Evolutionary conservation across 306 rosid genomes (phyloP).

Genomic region (Prinsepia uniflora): DNA sequence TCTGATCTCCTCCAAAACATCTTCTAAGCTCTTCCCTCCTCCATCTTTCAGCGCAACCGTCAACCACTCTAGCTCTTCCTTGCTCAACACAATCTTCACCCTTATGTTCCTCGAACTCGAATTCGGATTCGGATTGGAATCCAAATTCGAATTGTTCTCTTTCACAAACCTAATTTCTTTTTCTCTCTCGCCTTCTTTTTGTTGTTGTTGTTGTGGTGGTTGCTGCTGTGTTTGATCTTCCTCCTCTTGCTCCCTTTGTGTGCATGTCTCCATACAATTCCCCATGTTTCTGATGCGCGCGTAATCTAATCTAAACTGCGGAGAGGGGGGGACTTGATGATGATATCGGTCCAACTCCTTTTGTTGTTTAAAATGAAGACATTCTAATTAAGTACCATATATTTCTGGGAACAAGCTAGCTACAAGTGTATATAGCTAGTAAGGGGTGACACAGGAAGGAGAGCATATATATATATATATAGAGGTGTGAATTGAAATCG

Average conservation of each 20-base stretch:
- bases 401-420: background rate
- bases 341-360: background rate
- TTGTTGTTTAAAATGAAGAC: background rate
- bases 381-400: background rate
- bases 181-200: constrained; percentile 10
- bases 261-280: constrained; percentile 61
- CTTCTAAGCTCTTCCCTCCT: constrained; percentile 46
- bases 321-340: too few relatives aligned
- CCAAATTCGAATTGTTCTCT: constrained; percentile 11
- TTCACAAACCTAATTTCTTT: constrained; percentile 12
- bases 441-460: background rate
- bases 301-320: too few relatives aligned
- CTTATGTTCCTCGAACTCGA: constrained; percentile 33
- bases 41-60: constrained; percentile 47
- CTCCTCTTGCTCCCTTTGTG: constrained; percentile 15
- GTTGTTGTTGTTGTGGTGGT: background rate
- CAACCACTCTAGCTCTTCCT: constrained; percentile 71
- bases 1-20: constrained; percentile 51
- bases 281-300: constrained; percentile 39
- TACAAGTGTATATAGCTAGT: background rate
- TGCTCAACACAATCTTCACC: constrained; percentile 65
- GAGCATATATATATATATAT: background rate
- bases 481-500: background rate
- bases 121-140: background rate
- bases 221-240: constrained; percentile 22